Conservation (phyloP, 2,329 filamentous ascomycete genomes). For the Didymellaceae sp. region DNA sequence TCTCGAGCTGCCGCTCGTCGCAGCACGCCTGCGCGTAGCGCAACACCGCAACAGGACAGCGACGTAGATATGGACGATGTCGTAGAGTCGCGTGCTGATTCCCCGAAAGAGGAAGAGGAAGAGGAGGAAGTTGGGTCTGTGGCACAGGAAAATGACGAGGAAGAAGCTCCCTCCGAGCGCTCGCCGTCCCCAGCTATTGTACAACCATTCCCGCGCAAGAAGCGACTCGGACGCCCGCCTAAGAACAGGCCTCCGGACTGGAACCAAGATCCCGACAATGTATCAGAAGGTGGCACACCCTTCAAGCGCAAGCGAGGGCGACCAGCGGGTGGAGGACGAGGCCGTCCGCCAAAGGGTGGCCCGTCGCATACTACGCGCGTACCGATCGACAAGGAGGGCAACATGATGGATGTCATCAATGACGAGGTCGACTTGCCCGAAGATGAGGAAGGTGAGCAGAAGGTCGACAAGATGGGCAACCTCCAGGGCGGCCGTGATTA, state of each 20-base stretch:
- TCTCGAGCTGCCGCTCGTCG: constrained; percentile 49
- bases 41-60: constrained; percentile 45
- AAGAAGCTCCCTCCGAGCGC: constrained; percentile 55
- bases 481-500: constrained; percentile 87
- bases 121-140: constrained; percentile 59
- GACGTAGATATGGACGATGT: constrained; percentile 47
- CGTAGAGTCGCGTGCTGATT: constrained; percentile 42
- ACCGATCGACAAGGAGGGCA: constrained; percentile 91
- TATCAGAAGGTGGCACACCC: constrained; percentile 57
- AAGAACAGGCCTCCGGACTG: constrained; percentile 85
- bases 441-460: constrained; percentile 86
- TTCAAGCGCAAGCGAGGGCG: constrained; percentile 58
- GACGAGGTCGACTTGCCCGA: constrained; percentile 91
- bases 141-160: constrained; percentile 51
- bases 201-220: constrained; percentile 69
- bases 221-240: constrained; percentile 80
- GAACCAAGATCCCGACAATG: constrained; percentile 60
- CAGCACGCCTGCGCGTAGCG: constrained; percentile 46
- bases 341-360: constrained; percentile 72
- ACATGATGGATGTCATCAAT: constrained; percentile 85
- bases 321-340: constrained; percentile 66
- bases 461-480: constrained; percentile 88
- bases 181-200: constrained; percentile 57
- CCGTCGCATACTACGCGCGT: constrained; percentile 81
- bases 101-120: constrained; percentile 57